Percentiles rank a stretch among this genome's conserved stretches.
These are phyloP conservation scores for Aulographum hederae DNA, from an alignment of 2,329 filamentous ascomycete genomes.

Conservation along the genomic window DNA sequence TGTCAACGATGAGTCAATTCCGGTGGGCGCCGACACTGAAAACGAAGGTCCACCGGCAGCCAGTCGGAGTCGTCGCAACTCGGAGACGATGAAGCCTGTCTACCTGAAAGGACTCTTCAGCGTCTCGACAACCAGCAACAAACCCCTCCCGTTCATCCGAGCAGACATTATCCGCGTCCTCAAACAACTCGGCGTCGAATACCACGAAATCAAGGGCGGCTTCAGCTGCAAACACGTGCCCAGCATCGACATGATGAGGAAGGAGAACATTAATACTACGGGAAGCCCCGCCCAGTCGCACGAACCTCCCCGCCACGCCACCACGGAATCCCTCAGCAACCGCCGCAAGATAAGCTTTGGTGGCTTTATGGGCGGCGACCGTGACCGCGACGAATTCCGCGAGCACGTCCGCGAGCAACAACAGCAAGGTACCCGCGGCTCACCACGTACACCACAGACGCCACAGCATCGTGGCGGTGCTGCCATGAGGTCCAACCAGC, in stretches of 20 bases:
- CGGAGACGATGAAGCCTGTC: conserved; percentile 79
- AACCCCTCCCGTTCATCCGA: conserved; percentile 70
- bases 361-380: conserved; percentile 40
- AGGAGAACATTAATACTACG: background rate
- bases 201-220: conserved; percentile 78
- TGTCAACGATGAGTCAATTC: too few relatives aligned
- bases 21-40: too few relatives aligned
- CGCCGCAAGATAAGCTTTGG: conserved; percentile 72
- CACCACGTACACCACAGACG: conserved; percentile 7
- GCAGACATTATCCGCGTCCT: conserved; percentile 81
- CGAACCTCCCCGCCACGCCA: conserved; percentile 26
- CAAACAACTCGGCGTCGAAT: conserved; percentile 76
- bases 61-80: too few relatives aligned
- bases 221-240: conserved; percentile 80
- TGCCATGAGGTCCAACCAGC: background rate
- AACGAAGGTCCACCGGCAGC: too few relatives aligned
- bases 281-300: conserved; percentile 27
- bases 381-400: conserved; percentile 53
- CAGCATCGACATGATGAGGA: conserved; percentile 61
- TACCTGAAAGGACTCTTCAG: conserved; percentile 94
- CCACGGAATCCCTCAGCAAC: conserved; percentile 31
- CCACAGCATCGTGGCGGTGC: background rate
- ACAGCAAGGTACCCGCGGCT: conserved; percentile 14
- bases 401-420: conserved; percentile 46
- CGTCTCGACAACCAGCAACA: conserved; percentile 88